Evolutionary conservation across 2,329 filamentous ascomycete genomes (phyloP), one percentile per base, ranked within the genome.

Genomic region (Pseudopithomyces maydicus): DNA sequence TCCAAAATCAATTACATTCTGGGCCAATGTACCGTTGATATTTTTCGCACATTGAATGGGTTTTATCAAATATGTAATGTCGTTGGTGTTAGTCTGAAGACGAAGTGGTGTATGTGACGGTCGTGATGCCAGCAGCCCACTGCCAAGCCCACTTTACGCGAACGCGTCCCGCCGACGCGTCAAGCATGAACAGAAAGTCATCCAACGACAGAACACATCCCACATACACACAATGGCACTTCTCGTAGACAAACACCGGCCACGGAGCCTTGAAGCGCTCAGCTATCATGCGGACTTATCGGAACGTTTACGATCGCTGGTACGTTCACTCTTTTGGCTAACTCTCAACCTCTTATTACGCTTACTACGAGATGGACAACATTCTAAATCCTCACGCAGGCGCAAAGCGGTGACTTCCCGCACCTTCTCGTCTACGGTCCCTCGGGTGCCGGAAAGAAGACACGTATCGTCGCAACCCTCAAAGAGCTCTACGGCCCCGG

Each of bases 381-480:
- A 48, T 41, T 46, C 52, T 57, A 52, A 57, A 57, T 41, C 55
- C 61, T 32, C 47, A 53, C 59, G 15, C 59, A 97, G 93, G 95
- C 95, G 53, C 91, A 96, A 85, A 96, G 90, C 78, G 92, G 94
- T 67, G 96, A 99, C 77, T 99, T 99, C 74, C 95, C 95, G 48
- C 96, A 99, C 79, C 88, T 99, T 45, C 90, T 99, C 61, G 91
- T 99, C 63, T 99, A 98, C 74, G 95, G 95, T 0, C 95, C 95
- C 1, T 97, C 94, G 0, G 95, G 95, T 33, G 95, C 95, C 5
- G 95, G 95, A 65, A 99, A 99, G 78, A 99, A 99, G 79, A 99
- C 95, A 1, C 89, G 95, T 42, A 96, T 98, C 65, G 92, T 97
- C 17, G 93, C 95, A 15, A 98, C 94, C 0, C 81, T 99, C 3